Evolutionary conservation across 768 basidiomycete species (phyloP), one percentile per base, ranked within the genome.

Genomic region (Boletus subparvulus): DNA sequence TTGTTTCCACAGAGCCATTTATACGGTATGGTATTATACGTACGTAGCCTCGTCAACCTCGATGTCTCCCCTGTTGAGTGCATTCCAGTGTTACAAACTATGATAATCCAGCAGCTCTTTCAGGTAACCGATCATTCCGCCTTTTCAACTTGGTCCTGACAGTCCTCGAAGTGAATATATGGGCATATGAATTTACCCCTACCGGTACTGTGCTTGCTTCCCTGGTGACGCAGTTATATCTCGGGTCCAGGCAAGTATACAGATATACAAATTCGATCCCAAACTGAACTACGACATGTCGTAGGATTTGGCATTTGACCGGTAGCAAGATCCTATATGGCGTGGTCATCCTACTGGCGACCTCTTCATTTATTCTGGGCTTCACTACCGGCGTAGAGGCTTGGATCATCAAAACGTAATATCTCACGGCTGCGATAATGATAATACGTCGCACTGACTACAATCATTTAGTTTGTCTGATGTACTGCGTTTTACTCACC

Each of bases 121-220:
- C 8, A 26, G 17, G 65, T 58, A 12, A 0, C 59, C 33, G 12
- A 13, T 6, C 5, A 4, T 16, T 21, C 13, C 17, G 2, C 12
- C 5, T 10, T 40, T 10, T 35, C 4, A 5, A 12, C 28, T 33
- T 21, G 3, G 5, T 50, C 4, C 39, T 61, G n/a, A 59, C n/a
- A 7, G 10, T 28, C 3, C 17, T 5, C 4, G 1, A 60, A 80
- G 78, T 64, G 35, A 75, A 75, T 46, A 69, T 66, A 21, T 83
- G 81, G 80, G 77, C 77, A 4, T 78, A 80, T 44, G 76, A 78
- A 3, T 80, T 83, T 53, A 82, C 81, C 0, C 78, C 81, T 21
- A 65, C 75, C 19, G 78, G 75, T 9, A 81, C 77, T 3, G 70
- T 78, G 0, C 61, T 80, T 9, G 75, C 78, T 16, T 81, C 81